Percentiles rank a stretch among this genome's conserved stretches.
These are phyloP conservation scores for Aphanomyces euteiches DNA, from an alignment of 352 stramenopile genomes.

Conservation along the genomic window DNA sequence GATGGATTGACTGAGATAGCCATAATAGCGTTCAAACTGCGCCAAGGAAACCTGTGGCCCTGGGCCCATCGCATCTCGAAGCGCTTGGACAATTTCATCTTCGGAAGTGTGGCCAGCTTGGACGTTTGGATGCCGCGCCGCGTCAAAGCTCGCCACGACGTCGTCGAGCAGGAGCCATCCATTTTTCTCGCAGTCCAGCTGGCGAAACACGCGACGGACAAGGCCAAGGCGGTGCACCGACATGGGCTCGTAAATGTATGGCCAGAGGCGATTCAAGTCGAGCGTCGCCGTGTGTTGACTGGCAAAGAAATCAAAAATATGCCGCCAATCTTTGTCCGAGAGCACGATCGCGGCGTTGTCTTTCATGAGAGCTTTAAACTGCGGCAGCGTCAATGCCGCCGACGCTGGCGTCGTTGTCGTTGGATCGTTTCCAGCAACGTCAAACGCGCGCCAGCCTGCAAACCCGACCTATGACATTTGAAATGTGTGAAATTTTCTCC, in stretches of 20 bases:
- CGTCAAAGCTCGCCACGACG: conserved; percentile 11
- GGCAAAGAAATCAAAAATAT: conserved; percentile 23
- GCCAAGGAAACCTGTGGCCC: not conserved
- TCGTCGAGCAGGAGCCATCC: not conserved
- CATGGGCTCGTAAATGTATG: not conserved
- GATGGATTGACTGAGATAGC: conserved; percentile 12
- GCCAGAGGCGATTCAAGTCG: not conserved
- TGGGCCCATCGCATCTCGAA: not conserved
- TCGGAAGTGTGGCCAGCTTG: conserved; percentile 5
- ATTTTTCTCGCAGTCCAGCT: conserved; percentile 7
- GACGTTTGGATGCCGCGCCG: conserved; percentile 10
- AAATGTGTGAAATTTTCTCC: not conserved
- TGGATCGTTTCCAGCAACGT: not conserved
- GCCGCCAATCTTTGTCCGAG: conserved; percentile 27
- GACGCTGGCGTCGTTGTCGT: not conserved
- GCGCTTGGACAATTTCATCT: not conserved
- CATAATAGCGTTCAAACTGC: conserved; percentile 28
- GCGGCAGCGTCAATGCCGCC: not conserved
- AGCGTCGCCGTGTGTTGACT: not conserved
- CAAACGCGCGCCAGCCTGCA: not conserved
- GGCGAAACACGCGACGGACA: conserved; percentile 15
- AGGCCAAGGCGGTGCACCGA: not conserved
- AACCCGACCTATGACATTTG: not conserved
- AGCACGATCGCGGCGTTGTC: conserved; percentile 8
- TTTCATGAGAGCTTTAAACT: conserved; percentile 23